phyloP scores from a whole-genome alignment of 1,139 yeast species.

The Nakaseomyces nivariensis region DNA sequence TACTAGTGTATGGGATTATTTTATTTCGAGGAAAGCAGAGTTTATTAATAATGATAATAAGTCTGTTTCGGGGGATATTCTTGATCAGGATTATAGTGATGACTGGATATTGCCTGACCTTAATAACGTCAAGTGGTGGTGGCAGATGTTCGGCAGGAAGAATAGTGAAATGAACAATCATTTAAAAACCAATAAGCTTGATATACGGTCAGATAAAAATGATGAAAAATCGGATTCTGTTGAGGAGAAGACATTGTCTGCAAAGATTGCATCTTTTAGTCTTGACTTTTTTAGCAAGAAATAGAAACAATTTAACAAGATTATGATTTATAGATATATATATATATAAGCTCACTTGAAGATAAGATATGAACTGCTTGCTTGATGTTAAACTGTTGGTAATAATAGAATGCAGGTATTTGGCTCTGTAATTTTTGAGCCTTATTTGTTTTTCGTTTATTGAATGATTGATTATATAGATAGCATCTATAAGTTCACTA shows the following conservation, averaged over 20 bases:
- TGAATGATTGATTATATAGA: too few species aligned
- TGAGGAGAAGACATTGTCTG: neutral
- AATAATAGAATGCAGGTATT: too few species aligned
- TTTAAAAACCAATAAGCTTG: neutral
- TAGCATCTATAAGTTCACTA: too few species aligned
- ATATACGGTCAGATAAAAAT: neutral
- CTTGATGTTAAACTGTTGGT: neutral
- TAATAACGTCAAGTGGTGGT: slow-evolving; percentile 76
- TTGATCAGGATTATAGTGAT: slow-evolving; percentile 28
- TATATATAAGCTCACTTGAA: too few species aligned
- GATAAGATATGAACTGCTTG: neutral
- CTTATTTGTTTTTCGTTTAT: too few species aligned
- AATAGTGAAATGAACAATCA: slow-evolving; percentile 65
- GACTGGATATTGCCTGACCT: slow-evolving; percentile 59
- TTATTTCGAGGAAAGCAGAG: slow-evolving; percentile 63
- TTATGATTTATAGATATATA: neutral
- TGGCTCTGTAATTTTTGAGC: too few species aligned
- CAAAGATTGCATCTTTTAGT: slow-evolving; percentile 9
- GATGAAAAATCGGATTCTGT: neutral
- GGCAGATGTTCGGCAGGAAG: slow-evolving; percentile 65
- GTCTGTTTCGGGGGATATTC: slow-evolving; percentile 7
- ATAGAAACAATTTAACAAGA: neutral
- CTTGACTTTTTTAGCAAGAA: slow-evolving; percentile 10
- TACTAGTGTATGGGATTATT: slow-evolving; percentile 89
- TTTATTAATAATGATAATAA: slow-evolving; percentile 47